phyloP scores from a whole-genome alignment of 1,284 basidiomycete species.

The Fomitopsis betulina region DNA sequence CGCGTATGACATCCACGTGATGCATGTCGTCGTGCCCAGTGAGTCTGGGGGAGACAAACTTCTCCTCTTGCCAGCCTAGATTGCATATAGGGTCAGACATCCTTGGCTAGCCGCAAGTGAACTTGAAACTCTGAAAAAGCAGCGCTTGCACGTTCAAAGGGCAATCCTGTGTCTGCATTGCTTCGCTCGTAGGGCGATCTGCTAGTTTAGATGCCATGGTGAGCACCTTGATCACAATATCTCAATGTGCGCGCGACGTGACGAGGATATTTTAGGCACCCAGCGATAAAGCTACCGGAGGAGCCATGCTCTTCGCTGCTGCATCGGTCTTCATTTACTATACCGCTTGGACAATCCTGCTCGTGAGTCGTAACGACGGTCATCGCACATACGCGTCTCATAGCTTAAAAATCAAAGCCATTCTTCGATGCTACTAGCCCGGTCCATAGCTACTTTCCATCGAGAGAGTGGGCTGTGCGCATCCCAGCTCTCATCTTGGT shows the following conservation, averaged over 20 bases:
- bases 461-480: constrained; percentile 88
- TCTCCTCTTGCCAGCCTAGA: no score
- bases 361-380: constrained; percentile 48
- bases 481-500: constrained; percentile 82
- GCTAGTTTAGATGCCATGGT: not conserved
- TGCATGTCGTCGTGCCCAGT: not conserved
- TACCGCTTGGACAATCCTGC: constrained; percentile 84
- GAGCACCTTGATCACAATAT: no score
- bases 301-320: constrained; percentile 75
- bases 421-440: constrained; percentile 75
- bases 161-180: no score
- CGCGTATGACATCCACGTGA: not conserved
- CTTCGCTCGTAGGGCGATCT: not conserved
- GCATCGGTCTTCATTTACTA: constrained; percentile 84
- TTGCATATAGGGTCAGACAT: no score
- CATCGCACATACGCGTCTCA: not conserved
- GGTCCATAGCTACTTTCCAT: constrained; percentile 76
- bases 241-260: not conserved
- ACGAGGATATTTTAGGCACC: constrained; percentile 46
- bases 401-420: constrained; percentile 48
- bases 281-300: constrained; percentile 80
- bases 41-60: no score
- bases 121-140: no score
- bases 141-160: no score
- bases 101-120: no score